Base-by-base conservation (phyloP, 306 rosid species). In the Cucumis cinereus region DNA sequence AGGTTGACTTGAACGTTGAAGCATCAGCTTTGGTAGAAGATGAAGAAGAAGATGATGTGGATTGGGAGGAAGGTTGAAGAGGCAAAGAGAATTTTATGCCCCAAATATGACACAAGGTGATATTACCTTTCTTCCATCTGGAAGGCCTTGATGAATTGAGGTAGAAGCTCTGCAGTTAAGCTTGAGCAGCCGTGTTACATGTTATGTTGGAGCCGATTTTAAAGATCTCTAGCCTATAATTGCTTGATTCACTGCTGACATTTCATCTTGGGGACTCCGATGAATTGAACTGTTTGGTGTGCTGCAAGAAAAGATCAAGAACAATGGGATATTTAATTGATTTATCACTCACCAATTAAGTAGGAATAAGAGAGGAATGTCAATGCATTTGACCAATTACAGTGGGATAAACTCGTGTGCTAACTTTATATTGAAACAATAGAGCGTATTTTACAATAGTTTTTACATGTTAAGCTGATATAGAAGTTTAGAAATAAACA, bases 51-150 rank as follows among this genome's bases (percentile, higher is more conserved):
- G 92, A 83, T 3, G 88, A 90, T 41, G 80, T 93, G 24, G 97
- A 93, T 81, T 90, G 98, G 98, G 98, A 93, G 89, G 98, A 93
- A 86, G 93, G 96, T 67, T 93, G 67, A 83, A 81, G 83, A 71
- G 76, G 56, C 47, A 47, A 28, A 67, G 19, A 55, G 26, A 58
- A n/a, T 16, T 70, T 70, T 71, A 26, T 50, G 28, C 15, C 40
- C 20, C 36, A 28, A 28, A 72, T 72, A 8, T 28, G 10, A 50
- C 28, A 70, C 41, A 49, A 17, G 76, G 76, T 11, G 10, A 30
- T 50, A 11, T 49, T 45, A 19, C 40, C 53, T 75, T 77, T 55
- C 55, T 75, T 77, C 59, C 55, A 70, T 75, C 45, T 41, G 79
- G 82, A 20, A 56, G 58, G 23, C 23, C 54, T 73, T 35, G 7